Conservation (phyloP, 2,329 filamentous ascomycete species). For the Cyphellophora europaea region DNA sequence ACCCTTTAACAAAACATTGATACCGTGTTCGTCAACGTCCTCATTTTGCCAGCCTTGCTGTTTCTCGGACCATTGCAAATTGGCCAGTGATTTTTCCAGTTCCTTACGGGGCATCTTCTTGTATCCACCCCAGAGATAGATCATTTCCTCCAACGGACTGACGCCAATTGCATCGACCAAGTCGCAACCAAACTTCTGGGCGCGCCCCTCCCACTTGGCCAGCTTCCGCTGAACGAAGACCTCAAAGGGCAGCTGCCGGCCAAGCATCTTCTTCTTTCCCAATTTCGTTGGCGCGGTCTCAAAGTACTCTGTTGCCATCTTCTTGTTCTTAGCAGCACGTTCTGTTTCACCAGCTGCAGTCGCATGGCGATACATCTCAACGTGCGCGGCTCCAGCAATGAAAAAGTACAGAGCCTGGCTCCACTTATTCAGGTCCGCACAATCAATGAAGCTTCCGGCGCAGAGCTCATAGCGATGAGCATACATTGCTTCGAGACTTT, state of each 20-base stretch:
- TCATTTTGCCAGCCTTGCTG: conserved; percentile 44
- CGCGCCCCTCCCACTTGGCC: conserved; percentile 75
- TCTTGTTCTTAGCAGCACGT: conserved; percentile 48
- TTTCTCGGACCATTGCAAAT: conserved; percentile 54
- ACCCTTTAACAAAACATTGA: conserved; percentile 57
- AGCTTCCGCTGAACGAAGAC: conserved; percentile 75
- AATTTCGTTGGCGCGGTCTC: conserved; percentile 62
- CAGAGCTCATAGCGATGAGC: conserved; percentile 67
- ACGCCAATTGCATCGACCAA: conserved; percentile 73
- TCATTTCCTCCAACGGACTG: conserved; percentile 80
- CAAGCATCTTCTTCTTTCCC: conserved; percentile 85
- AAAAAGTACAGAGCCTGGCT: conserved; percentile 84
- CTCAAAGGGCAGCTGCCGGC: conserved; percentile 81
- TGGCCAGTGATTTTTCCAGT: conserved; percentile 52
- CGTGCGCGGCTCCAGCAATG: conserved; percentile 66
- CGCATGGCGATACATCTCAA: conserved; percentile 68
- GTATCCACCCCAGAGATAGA: conserved; percentile 84
- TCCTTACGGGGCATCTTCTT: conserved; percentile 65
- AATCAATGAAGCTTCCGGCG: conserved; percentile 59
- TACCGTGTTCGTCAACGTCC: conserved; percentile 50
- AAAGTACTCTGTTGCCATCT: conserved; percentile 59
- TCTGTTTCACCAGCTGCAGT: conserved; percentile 27
- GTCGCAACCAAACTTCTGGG: conserved; percentile 55
- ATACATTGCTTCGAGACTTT: conserved; percentile 68
- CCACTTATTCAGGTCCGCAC: conserved; percentile 80